Conservation (phyloP, 2,329 filamentous ascomycete species). For the Penicillium aurantiogriseum region DNA sequence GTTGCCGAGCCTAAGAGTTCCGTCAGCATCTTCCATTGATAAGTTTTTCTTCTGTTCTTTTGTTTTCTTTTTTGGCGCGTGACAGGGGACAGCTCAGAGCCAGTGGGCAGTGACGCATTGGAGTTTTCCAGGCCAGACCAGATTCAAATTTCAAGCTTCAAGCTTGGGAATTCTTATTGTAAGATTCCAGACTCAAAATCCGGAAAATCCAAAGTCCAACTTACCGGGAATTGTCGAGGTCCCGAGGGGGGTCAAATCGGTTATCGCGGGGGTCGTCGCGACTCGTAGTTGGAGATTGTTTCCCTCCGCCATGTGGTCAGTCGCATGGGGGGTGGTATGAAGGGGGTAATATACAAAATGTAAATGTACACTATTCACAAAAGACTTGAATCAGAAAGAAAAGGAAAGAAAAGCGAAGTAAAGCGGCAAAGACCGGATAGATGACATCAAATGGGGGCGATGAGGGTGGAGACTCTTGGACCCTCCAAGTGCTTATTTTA, state of each 20-base stretch:
- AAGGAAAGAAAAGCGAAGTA: constrained; percentile 3
- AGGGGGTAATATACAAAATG: background rate
- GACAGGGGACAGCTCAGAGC: background rate
- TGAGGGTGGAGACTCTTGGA: constrained; percentile 4
- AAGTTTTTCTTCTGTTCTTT: background rate
- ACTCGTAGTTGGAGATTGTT: constrained; percentile 28
- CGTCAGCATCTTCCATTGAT: constrained; percentile 9
- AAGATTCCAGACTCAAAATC: background rate
- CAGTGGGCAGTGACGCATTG: background rate
- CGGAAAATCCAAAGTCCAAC: constrained; percentile 5
- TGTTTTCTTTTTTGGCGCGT: background rate
- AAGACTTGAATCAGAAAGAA: background rate
- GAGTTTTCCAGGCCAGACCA: background rate
- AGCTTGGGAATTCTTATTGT: background rate
- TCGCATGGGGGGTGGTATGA: constrained; percentile 24
- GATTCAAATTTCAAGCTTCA: background rate
- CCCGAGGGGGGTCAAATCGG: constrained; percentile 20
- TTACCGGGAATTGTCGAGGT: constrained; percentile 28
- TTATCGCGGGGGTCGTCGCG: constrained; percentile 23
- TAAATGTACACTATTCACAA: background rate
- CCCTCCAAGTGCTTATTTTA: background rate
- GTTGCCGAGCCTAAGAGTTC: constrained; percentile 25
- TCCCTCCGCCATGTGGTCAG: constrained; percentile 34
- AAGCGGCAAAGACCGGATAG: constrained; percentile 25
- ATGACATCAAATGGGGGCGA: constrained; percentile 31